Evolutionary conservation across 768 basidiomycete species (phyloP), one percentile per base, ranked within the genome.

Genomic region (Psilocybe subaeruginosa): DNA sequence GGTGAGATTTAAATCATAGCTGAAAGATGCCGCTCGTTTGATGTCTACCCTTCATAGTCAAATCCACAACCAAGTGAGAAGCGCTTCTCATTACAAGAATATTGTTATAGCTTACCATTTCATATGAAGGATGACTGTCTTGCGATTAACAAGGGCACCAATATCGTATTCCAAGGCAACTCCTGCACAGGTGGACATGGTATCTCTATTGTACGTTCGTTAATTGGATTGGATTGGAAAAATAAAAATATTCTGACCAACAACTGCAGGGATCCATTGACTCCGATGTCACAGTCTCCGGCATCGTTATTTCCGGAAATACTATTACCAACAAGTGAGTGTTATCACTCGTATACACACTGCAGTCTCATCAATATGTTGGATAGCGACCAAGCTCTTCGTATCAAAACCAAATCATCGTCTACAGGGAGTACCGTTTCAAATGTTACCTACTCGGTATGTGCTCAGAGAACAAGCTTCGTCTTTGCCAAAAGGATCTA

Each of bases 141-240:
- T 23, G 85, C 89, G 29, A 78, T 80, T 54, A 79, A 79, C 58
- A 73, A 69, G 48, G 79, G 78, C 3, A 59, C 73, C 6, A 82
- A 81, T 61, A 82, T 85, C 39, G 47, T 74, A 19, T 78, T 89
- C 74, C 72, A 73, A 54, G 70, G 81, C 37, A 87, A 88, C 69
- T 73, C 73, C 17, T 90, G 89, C 72, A 72, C 73, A 2, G 77
- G 78, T 19, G 88, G 89, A 3, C 89, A 91, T 52, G 88, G 89
- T 27, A 83, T 88, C 63, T 87, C 85, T 2, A 78, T 90, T 29
- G 89, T 64, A 51, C 19, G 63, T 60, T 23, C 23, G 17, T 48
- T 31, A 11, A 54, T 41, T 30, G 27, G 29, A 31, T 7, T 31
- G 14, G 19, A 3, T n/a, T 19, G 12, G 12, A 23, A 23, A 23